A percentile compares a stretch with the other conserved stretches of the same genome.
Evolutionary conservation across 169 alveolate species (phyloP).

Genomic region (Cardiosporidium cionae): DNA sequence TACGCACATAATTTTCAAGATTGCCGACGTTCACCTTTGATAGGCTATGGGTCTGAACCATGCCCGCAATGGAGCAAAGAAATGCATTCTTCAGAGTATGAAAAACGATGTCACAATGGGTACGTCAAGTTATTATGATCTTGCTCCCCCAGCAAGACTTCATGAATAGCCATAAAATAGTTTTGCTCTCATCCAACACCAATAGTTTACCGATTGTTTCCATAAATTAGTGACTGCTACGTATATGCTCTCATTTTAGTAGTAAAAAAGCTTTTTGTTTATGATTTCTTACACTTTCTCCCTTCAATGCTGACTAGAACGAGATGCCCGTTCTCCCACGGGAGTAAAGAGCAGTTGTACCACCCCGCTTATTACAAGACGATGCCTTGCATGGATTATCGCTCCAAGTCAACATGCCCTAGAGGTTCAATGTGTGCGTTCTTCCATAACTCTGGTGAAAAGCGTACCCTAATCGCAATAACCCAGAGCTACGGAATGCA

Average conservation of each 20-base stretch:
- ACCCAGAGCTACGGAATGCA: slow-evolving; percentile 1
- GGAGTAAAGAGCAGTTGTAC: slow-evolving; percentile 52
- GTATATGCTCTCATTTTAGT: no score
- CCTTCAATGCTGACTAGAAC: no score
- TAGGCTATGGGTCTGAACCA: slow-evolving; percentile 37
- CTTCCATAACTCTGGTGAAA: slow-evolving; percentile 39
- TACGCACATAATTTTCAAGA: slow-evolving; percentile 54
- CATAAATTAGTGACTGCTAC: no score
- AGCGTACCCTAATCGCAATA: slow-evolving; percentile 18
- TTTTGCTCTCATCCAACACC: neutral
- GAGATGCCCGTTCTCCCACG: slow-evolving; percentile 48
- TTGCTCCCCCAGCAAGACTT: no score
- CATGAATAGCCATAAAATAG: no score
- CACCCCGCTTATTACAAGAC: slow-evolving; percentile 49
- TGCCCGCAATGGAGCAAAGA: slow-evolving; percentile 33
- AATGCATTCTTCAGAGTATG: slow-evolving; percentile 21
- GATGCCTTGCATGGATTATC: slow-evolving; percentile 34
- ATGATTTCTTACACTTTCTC: no score
- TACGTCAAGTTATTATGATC: no score
- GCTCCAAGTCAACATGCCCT: slow-evolving; percentile 23
- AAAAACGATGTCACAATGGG: slow-evolving; percentile 30
- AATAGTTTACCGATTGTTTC: no score
- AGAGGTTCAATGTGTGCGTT: slow-evolving; percentile 45
- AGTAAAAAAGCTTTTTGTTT: no score
- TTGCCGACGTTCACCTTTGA: slow-evolving; percentile 4